These are phyloP conservation scores for Cystobasidiaceae sp. DNA, from an alignment of 1,284 basidiomycete genomes.

Conservation along the genomic window DNA sequence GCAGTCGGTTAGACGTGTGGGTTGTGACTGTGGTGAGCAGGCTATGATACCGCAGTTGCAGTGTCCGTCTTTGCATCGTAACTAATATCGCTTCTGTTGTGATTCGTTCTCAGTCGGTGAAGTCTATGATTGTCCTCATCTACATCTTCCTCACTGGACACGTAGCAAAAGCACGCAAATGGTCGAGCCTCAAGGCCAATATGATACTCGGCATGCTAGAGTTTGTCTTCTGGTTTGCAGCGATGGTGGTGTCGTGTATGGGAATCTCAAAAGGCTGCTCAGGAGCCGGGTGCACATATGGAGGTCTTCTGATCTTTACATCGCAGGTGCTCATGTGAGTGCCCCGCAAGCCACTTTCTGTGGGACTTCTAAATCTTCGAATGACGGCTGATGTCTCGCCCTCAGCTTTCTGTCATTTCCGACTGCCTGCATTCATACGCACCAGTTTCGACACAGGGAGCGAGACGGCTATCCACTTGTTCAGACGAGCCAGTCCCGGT, in stretches of 20 bases:
- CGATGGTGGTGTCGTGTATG: background rate
- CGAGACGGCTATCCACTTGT: too few relatives aligned
- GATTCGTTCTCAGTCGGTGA: background rate
- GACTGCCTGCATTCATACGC: too few relatives aligned
- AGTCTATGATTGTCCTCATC: background rate
- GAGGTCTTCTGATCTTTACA: background rate
- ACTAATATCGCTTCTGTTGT: background rate
- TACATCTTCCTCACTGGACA: background rate
- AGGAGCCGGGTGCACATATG: background rate
- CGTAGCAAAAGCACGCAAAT: background rate
- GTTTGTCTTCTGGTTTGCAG: slow-evolving; percentile 10
- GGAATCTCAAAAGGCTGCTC: background rate
- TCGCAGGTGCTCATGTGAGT: background rate
- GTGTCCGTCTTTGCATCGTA: background rate
- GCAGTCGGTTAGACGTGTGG: background rate
- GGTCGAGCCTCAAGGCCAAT: background rate
- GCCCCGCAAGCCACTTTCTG: too few relatives aligned
- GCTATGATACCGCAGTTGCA: background rate
- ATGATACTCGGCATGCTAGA: slow-evolving; percentile 8
- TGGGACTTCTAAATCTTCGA: too few relatives aligned
- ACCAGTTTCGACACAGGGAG: too few relatives aligned
- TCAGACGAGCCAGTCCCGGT: too few relatives aligned
- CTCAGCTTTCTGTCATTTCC: too few relatives aligned
- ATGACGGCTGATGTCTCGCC: too few relatives aligned
- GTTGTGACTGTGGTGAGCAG: background rate